Percentiles rank a stretch among this genome's conserved stretches.
These are phyloP conservation scores for Yamadazyma triangularis DNA, from an alignment of 1,139 yeast genomes.

Conservation along the genomic window DNA sequence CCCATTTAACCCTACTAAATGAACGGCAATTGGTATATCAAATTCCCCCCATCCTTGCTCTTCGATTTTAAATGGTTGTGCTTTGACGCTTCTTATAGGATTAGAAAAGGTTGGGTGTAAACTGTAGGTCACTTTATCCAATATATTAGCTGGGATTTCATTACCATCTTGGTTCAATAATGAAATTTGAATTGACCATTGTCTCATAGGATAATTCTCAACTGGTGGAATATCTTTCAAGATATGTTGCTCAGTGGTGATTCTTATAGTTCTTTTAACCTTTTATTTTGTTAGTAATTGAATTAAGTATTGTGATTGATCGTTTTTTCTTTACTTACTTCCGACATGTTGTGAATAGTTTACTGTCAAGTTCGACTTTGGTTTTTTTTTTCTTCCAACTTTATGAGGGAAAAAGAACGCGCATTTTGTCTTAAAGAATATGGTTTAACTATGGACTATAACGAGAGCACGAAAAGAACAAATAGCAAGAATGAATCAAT, in stretches of 20 bases:
- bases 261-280: slow-evolving; percentile 83
- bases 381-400: neutral
- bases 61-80: slow-evolving; percentile 82
- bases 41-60: slow-evolving; percentile 99
- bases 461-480: neutral
- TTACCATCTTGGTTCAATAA: slow-evolving; percentile 77
- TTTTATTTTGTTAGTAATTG: too few relatives aligned
- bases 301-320: too few relatives aligned
- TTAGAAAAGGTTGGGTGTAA: slow-evolving; percentile 93
- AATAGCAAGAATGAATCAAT: neutral
- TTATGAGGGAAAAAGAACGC: neutral
- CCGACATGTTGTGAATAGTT: slow-evolving; percentile 8
- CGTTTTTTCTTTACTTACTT: slow-evolving; percentile 10
- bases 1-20: slow-evolving; percentile 60
- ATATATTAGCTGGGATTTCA: slow-evolving; percentile 80
- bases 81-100: slow-evolving; percentile 77
- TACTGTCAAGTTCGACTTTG: neutral
- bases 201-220: slow-evolving; percentile 93
- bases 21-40: slow-evolving; percentile 77
- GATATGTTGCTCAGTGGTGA: slow-evolving; percentile 83
- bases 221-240: slow-evolving; percentile 82
- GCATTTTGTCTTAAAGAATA: neutral
- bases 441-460: neutral
- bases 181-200: slow-evolving; percentile 79
- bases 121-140: slow-evolving; percentile 89